These are phyloP conservation scores for Epichloe coenophiala DNA, from an alignment of 2,329 filamentous ascomycete species.

Conservation along the genomic window DNA sequence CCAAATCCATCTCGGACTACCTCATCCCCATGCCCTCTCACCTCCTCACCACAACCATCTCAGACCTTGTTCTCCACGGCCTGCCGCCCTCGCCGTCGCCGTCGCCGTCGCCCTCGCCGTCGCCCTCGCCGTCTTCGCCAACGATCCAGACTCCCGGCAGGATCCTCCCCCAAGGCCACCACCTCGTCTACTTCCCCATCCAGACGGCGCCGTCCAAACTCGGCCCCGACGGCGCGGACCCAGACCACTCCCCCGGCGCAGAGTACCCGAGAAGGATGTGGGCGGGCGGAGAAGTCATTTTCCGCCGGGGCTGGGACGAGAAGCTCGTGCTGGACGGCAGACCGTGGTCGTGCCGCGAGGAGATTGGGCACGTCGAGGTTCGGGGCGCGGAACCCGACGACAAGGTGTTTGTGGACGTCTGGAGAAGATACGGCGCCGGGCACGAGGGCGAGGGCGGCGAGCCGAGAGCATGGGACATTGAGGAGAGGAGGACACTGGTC, in stretches of 20 bases:
- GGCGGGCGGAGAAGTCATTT: slow-evolving; percentile 64
- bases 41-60: slow-evolving; percentile 50
- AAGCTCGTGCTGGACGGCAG: slow-evolving; percentile 25
- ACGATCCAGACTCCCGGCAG: slow-evolving; percentile 11
- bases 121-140: slow-evolving; percentile 5
- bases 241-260: slow-evolving; percentile 57
- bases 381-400: slow-evolving; percentile 21
- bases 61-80: slow-evolving; percentile 32
- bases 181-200: slow-evolving; percentile 79
- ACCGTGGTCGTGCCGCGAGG: slow-evolving; percentile 31
- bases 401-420: slow-evolving; percentile 39
- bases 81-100: neutral
- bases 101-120: neutral
- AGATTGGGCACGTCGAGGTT: slow-evolving; percentile 24
- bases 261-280: slow-evolving; percentile 72
- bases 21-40: slow-evolving; percentile 47
- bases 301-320: slow-evolving; percentile 23
- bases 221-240: slow-evolving; percentile 73
- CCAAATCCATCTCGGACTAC: slow-evolving; percentile 28
- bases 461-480: slow-evolving; percentile 19
- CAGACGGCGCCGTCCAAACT: slow-evolving; percentile 48
- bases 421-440: slow-evolving; percentile 28
- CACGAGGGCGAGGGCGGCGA: slow-evolving; percentile 8
- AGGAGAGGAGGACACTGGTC: slow-evolving; percentile 36
- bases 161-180: slow-evolving; percentile 55